phyloP scores from a whole-genome alignment of 2,329 filamentous ascomycete species.

The Aspergillus sp. region DNA sequence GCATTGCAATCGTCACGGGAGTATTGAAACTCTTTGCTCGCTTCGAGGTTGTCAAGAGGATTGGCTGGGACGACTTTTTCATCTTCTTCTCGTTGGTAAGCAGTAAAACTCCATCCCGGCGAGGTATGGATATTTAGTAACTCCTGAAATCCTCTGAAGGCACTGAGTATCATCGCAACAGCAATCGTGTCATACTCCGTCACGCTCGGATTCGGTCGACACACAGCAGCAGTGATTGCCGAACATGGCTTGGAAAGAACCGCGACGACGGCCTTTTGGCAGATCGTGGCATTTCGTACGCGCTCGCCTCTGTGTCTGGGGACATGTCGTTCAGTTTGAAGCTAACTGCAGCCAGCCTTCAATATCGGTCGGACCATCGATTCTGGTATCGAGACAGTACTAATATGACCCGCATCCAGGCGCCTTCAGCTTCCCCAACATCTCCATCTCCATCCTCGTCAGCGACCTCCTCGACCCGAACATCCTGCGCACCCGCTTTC shows the following conservation, averaged over 20 bases:
- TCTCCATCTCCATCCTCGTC: conserved; percentile 19
- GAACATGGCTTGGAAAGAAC: conserved; percentile 14
- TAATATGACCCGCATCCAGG: conserved; percentile 1
- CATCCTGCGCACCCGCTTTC: conserved; percentile 7
- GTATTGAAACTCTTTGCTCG: conserved; percentile 15
- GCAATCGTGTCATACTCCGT: conserved; percentile 17
- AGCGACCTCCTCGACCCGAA: conserved; percentile 18
- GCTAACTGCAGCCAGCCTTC: conserved; percentile 8
- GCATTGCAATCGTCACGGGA: conserved; percentile 11
- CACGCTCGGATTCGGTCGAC: conserved; percentile 16
- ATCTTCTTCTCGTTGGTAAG: conserved; percentile 19
- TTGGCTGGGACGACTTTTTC: conserved; percentile 23
- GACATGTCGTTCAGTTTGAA: no score
- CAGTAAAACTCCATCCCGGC: no score
- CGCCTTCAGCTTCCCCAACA: conserved; percentile 21
- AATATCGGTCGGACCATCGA: conserved; percentile 14
- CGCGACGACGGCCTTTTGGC: conserved; percentile 12
- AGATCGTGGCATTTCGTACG: conserved; percentile 18
- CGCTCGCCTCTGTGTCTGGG: background rate
- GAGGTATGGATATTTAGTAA: background rate
- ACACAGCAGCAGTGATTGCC: conserved; percentile 15
- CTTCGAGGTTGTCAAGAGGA: conserved; percentile 7
- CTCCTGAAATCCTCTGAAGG: conserved; percentile 4
- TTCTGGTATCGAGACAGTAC: background rate
- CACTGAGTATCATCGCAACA: conserved; percentile 17